Base-by-base conservation (phyloP, 1,284 basidiomycete genomes). In the Microbotryum saponariae region DNA sequence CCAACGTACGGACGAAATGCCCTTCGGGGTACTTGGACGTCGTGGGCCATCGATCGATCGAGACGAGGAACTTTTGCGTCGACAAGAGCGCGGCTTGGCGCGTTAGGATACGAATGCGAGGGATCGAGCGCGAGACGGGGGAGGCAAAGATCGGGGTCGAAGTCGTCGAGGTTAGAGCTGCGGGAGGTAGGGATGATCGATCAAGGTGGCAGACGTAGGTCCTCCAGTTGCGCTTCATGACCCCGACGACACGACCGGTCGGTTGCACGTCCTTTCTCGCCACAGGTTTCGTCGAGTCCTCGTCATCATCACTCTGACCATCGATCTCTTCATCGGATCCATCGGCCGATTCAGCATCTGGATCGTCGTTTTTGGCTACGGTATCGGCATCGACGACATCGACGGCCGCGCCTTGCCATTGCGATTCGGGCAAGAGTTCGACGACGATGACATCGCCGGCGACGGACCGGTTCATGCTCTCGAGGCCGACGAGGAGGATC, bases 191-290 rank as follows among this genome's bases (percentile, higher is more conserved):
- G 2, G 93, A 92, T 0, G 87, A 83, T 67, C 84, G 83, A 76
- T 97, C 96, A 61, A 98, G 86, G 76, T 97, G 94, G 75, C 92
- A 97, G 49, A 99, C 94, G 73, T 93, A 96, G 2, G 68, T 73
- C 2, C 93, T 79, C 94, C 94, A 98, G 73, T 96, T 96, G 21
- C 96, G 84, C 76, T 94, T 94, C 68, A 93, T 84, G 60, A 98
- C 80, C 18, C 94, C 94, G 16, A 97, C 89, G 3, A 98, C 82
- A 18, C 85, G 83, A 10, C 94, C 94, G 0, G 94, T 98, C 0
- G 94, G 94, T 71, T 92, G 89, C 27, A 76, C 47, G 74, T 74
- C 66, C 76, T 78, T 56, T 73, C 74, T 66, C 44, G 45, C n/a
- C 8, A 49, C 55, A 18, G 47, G 49, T 4, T 33, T 62, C 20